Base-by-base conservation (phyloP, 2,329 filamentous ascomycete genomes). In the Aspergillus intermedius region DNA sequence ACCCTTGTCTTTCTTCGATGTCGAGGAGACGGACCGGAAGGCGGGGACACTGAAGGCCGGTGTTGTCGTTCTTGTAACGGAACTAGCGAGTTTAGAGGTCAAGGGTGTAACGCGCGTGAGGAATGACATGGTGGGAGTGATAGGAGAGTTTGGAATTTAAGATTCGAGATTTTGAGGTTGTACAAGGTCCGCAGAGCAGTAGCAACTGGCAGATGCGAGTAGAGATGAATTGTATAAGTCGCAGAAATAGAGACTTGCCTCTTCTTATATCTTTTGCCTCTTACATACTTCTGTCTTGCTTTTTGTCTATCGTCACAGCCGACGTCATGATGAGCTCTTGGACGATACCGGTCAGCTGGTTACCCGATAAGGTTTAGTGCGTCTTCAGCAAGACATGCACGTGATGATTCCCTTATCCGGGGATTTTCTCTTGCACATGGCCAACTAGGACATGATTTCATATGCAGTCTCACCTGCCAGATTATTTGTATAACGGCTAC, bases 1-100 rank as follows among this genome's bases (percentile, higher is more conserved):
- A 37, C 74, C 71, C 67, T 78, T 82, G 46, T 77, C 68, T 17
- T 65, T 59, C 41, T 66, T 56, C 35, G 70, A 62, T 9, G 78
- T 75, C 52, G 78, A 81, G 60, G 77, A 78, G 70, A 84, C 79
- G 46, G 60, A 59, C 43, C 60, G 50, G 25, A 44, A 51, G 28
- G 44, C 54, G 28, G 49, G 54, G 50, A 56, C 55, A 32, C 44
- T 50, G 22, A 44, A 59, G 40, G 52, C 49, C 37, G 57, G 56
- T 6, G 55, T 41, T 19, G 52, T 54, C 46, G 44, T 48, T 2
- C 48, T 48, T 23, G 48, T 21, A 10, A 48, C 45, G 34, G 57
- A 47, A 42, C 53, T 46, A 19, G 63, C 47, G 21, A 43, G 23
- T 15, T 57, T 55, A 49, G 60, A 60, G 40, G 62, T 51, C 45